A percentile compares a stretch with the other conserved stretches of the same genome.
Evolutionary conservation across 1,284 basidiomycete species (phyloP).

Genomic region (Polyporus tsugae): DNA sequence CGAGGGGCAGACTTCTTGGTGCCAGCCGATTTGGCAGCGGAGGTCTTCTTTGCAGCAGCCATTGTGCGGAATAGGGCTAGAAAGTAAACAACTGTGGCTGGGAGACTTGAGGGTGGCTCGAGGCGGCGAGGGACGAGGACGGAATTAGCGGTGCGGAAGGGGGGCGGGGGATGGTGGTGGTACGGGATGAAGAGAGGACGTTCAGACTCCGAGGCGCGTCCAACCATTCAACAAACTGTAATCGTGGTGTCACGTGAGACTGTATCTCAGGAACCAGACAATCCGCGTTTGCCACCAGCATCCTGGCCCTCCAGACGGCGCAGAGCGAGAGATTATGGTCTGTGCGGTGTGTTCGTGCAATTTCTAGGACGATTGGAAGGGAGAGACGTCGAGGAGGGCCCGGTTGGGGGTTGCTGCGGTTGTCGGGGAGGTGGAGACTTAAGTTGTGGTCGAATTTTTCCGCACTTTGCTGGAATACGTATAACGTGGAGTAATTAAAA

Average conservation of each 20-base stretch:
- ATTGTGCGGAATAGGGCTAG: slow-evolving; percentile 46
- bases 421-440: slow-evolving; percentile 20
- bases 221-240: slow-evolving; percentile 59
- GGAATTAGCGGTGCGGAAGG: slow-evolving; percentile 33
- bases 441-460: slow-evolving; percentile 27
- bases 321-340: slow-evolving; percentile 22
- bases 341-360: slow-evolving; percentile 11
- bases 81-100: slow-evolving; percentile 34
- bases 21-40: slow-evolving; percentile 41
- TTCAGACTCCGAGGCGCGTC: slow-evolving; percentile 67
- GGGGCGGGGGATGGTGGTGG: slow-evolving; percentile 54
- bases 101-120: slow-evolving; percentile 34
- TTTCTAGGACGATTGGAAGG: slow-evolving; percentile 21
- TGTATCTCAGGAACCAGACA: slow-evolving; percentile 36
- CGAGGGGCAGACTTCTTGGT: slow-evolving; percentile 48
- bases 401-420: slow-evolving; percentile 27
- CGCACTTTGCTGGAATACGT: slow-evolving; percentile 5
- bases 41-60: slow-evolving; percentile 50
- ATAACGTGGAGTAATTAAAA: slow-evolving; percentile 10
- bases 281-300: slow-evolving; percentile 28
- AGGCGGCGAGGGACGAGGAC: slow-evolving; percentile 36
- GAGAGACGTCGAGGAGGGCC: slow-evolving; percentile 20
- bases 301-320: slow-evolving; percentile 16
- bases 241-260: slow-evolving; percentile 50
- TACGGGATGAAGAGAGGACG: slow-evolving; percentile 56